Evolutionary conservation across 2,329 filamentous ascomycete species (phyloP), one percentile per base, ranked within the genome.

Genomic region (Claviceps pazoutovae): DNA sequence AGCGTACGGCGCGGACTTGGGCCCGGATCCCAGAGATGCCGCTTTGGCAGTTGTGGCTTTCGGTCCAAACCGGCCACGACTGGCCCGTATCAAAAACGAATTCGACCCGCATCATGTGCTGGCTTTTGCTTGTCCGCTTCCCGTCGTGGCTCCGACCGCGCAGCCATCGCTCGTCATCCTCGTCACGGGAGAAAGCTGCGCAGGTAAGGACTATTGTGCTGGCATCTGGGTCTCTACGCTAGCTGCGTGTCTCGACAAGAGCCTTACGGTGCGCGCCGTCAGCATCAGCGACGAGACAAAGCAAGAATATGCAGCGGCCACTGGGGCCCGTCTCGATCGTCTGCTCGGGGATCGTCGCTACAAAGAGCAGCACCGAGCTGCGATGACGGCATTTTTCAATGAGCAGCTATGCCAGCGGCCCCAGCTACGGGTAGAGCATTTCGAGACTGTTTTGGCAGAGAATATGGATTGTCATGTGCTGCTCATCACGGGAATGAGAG

Each of bases 401-500:
- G 53, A 60, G 0, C 73, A 78, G 59, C 58, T 75, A 41, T 57
- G 46, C 30, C 53, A 66, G 58, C 65, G 66, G 43, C 75, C 76
- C 54, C 56, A 47, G 41, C 64, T 82, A 16, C 74, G 64, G 55
- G 63, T 76, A 56, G 70, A 78, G 51, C 68, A 76, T 58, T 81
- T 82, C 54, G 50, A 75, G 42, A 53, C 67, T 23, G 62, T 74
- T 2, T 72, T 82, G 2, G 17, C 64, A 37, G 52, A 55, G 13
- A 66, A 69, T 5, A 55, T 11, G 48, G 36, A 69, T 70, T 60
- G 65, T 70, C 74, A 82, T 52, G 76, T 82, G 47, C 63, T 84
- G 44, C 53, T 84, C 0, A 75, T 85, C 56, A 83, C 79, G 0
- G 80, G 79, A 0, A 76, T 83, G 74, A 74, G 78, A 68, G 80